These are phyloP conservation scores for Talaromyces verruculosus DNA, from an alignment of 2,329 filamentous ascomycete species.

Conservation along the genomic window DNA sequence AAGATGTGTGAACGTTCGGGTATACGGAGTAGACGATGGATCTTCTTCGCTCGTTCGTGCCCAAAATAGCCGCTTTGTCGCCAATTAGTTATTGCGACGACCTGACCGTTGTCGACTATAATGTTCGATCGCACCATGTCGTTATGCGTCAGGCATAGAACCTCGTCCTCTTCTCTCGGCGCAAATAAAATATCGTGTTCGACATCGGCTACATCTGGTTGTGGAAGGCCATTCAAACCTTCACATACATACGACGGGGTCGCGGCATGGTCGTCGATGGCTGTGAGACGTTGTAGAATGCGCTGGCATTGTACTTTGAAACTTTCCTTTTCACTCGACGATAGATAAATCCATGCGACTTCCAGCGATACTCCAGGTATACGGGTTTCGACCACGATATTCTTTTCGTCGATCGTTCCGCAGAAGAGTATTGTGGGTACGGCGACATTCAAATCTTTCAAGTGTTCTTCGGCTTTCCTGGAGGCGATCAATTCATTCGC, in stretches of 20 bases:
- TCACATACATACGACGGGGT: constrained; percentile 38
- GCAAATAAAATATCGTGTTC: constrained; percentile 38
- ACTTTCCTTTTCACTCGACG: constrained; percentile 32
- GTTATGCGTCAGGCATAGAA: constrained; percentile 39
- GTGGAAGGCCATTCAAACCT: constrained; percentile 33
- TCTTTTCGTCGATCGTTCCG: constrained; percentile 39
- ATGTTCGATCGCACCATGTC: constrained; percentile 40
- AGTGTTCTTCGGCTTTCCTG: constrained; percentile 35
- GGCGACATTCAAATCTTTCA: constrained; percentile 35
- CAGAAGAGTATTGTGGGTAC: constrained; percentile 41
- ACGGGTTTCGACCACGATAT: constrained; percentile 42
- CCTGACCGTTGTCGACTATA: constrained; percentile 37
- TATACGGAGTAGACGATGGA: constrained; percentile 37
- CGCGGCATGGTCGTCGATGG: constrained; percentile 28
- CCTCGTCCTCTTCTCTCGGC: constrained; percentile 28
- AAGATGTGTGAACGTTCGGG: constrained; percentile 25
- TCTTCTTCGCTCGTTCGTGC: constrained; percentile 32
- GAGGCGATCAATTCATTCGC: constrained; percentile 40
- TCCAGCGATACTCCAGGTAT: constrained; percentile 43
- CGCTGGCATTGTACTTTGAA: constrained; percentile 41
- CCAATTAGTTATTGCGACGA: constrained; percentile 44
- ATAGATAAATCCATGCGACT: constrained; percentile 40
- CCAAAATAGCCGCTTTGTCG: constrained; percentile 43
- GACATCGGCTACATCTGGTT: constrained; percentile 26
- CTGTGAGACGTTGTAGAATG: constrained; percentile 33